phyloP scores from a whole-genome alignment of 768 basidiomycete species.

The Neoboletus magnificus region DNA sequence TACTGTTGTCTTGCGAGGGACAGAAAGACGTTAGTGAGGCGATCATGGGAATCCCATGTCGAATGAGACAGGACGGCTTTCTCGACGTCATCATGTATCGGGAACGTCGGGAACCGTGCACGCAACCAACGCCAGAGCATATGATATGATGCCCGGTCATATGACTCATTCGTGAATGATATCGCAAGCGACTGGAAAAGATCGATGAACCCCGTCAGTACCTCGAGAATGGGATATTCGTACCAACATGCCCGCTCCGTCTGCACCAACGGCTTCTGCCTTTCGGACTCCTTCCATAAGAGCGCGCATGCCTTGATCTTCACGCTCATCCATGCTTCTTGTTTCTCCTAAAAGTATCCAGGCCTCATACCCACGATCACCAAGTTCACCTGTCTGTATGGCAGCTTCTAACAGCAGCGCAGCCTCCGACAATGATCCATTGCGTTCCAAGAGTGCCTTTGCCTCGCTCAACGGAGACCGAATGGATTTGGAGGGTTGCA shows the following conservation, averaged over 20 bases:
- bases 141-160: conserved; percentile 80
- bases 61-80: conserved; percentile 53
- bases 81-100: conserved; percentile 53
- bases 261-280: conserved; percentile 61
- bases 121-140: conserved; percentile 85
- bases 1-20: conserved; percentile 81
- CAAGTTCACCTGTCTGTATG: conserved; percentile 76
- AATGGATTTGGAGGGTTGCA: conserved; percentile 47
- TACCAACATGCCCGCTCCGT: conserved; percentile 74
- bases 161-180: conserved; percentile 92
- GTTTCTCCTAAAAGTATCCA: conserved; percentile 93
- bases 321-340: conserved; percentile 85
- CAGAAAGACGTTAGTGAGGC: conserved; percentile 81
- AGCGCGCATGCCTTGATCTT: conserved; percentile 79
- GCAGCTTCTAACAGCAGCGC: conserved; percentile 87
- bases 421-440: conserved; percentile 86
- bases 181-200: conserved; percentile 80
- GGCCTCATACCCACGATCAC: conserved; percentile 80
- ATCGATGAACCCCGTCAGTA: conserved; percentile 9
- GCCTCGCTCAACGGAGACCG: conserved; percentile 64
- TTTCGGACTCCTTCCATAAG: conserved; percentile 66
- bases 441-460: conserved; percentile 70
- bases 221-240: conserved; percentile 22
- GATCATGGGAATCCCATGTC: conserved; percentile 79
- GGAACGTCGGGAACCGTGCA: conserved; percentile 57